A percentile compares a stretch with the other conserved stretches of the same genome.
phyloP scores from a whole-genome alignment of 2,329 filamentous ascomycete genomes.

The Lachnum nothofagi region DNA sequence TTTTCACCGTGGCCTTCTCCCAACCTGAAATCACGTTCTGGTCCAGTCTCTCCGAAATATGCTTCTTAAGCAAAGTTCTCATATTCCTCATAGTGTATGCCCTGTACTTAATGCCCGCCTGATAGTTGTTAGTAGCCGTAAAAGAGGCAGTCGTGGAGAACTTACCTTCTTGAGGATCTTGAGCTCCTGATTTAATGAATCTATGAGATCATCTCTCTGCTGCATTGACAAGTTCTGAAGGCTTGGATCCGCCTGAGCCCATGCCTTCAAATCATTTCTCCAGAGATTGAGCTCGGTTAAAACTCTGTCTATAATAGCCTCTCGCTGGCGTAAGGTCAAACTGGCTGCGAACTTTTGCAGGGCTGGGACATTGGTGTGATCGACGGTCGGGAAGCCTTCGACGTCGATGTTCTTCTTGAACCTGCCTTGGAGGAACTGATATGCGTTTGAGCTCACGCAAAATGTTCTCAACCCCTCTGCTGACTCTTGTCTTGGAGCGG shows the following conservation, averaged over 20 bases:
- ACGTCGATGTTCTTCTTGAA: not conserved
- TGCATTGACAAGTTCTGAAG: not conserved
- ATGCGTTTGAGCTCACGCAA: conserved; percentile 8
- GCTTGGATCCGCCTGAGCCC: not conserved
- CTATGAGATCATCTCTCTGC: not conserved
- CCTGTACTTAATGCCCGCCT: too few relatives aligned
- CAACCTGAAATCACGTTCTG: too few relatives aligned
- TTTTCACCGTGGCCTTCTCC: too few relatives aligned
- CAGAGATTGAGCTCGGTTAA: not conserved
- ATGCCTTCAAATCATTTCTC: not conserved
- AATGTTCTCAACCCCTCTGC: not conserved
- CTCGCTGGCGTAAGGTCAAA: conserved; percentile 3
- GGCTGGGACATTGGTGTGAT: conserved; percentile 5
- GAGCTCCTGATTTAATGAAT: not conserved
- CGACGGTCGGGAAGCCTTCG: conserved; percentile 1
- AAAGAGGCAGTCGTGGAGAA: not conserved
- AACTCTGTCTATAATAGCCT: not conserved
- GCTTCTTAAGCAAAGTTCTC: too few relatives aligned
- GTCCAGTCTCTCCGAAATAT: too few relatives aligned
- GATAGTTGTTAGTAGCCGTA: too few relatives aligned
- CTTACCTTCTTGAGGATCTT: not conserved
- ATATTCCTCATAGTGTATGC: too few relatives aligned
- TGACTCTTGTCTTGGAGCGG: not conserved
- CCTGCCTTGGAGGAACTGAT: not conserved
- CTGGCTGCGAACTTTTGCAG: not conserved